These are phyloP conservation scores for Ananas comosus DNA, from an alignment of 176 grass and related monocot species.

Conservation along the genomic window DNA sequence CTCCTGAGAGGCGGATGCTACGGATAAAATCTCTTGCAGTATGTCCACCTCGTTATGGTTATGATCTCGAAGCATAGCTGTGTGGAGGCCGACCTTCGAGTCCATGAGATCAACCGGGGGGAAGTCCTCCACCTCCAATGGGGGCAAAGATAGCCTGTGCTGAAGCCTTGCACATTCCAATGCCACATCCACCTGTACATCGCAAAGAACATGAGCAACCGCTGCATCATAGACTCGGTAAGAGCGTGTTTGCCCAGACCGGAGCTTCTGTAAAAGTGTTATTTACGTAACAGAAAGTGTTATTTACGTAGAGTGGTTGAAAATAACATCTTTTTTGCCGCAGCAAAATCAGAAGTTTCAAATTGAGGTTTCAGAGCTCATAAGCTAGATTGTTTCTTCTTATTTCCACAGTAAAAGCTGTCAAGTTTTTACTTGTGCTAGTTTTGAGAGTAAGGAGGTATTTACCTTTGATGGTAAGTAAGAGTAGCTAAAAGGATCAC, in stretches of 20 bases:
- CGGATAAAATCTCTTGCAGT: slow-evolving; percentile 73
- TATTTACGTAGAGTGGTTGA: too few relatives aligned
- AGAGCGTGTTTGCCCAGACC: neutral
- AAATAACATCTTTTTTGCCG: too few relatives aligned
- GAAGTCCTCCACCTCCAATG: slow-evolving; percentile 71
- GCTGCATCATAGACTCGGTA: neutral
- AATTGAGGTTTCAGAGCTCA: too few relatives aligned
- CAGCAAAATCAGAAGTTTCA: too few relatives aligned
- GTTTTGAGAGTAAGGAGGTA: neutral
- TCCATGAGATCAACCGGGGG: slow-evolving; percentile 34
- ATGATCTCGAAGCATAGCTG: slow-evolving; percentile 23
- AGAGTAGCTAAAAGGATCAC: slow-evolving; percentile 43
- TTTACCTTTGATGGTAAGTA: slow-evolving; percentile 71
- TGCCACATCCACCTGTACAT: slow-evolving; percentile 70
- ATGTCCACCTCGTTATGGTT: slow-evolving; percentile 50
- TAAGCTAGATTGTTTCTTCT: neutral
- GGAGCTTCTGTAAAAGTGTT: neutral
- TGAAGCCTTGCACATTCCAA: slow-evolving; percentile 87
- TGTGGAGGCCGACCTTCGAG: slow-evolving; percentile 25
- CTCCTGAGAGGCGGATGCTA: slow-evolving; percentile 61
- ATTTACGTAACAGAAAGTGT: too few relatives aligned
- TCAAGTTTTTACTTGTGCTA: neutral
- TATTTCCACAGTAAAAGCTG: neutral
- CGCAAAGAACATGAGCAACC: neutral
- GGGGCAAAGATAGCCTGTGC: slow-evolving; percentile 71